Base-by-base conservation (phyloP, 2,329 filamentous ascomycete species). In the Pseudogymnoascus sp. region DNA sequence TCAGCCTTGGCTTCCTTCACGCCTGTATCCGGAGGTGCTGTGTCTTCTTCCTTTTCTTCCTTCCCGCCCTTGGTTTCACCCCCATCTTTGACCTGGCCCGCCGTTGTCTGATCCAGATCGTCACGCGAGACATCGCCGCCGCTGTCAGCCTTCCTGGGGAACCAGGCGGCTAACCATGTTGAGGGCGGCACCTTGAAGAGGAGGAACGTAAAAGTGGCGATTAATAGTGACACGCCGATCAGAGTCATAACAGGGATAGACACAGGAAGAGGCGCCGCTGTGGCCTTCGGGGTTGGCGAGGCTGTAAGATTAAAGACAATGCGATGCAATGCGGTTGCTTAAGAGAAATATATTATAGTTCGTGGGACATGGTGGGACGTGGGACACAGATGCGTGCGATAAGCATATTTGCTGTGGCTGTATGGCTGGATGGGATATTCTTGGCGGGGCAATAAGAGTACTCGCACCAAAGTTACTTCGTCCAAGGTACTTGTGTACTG, bases 141-240 rank as follows among this genome's bases (percentile, higher is more conserved):
- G 35, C 38, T 31, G 21, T 61, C 59, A 42, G 65, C 21, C 26
- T 35, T 31, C 53, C 64, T 28, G 62, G 60, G 65, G 11, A 71
- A 59, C 70, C 72, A 76, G 11, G 69, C 67, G 13, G 69, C 68
- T 35, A 79, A 68, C 68, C 77, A 76, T 59, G 84, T 73, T 75
- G 83, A 80, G 53, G 78, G 74, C 60, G 80, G 82, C 63, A 81
- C 81, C 42, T 80, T 79, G 65, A 87, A 77, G 69, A 81, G 75
- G 67, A 87, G 74, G 69, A 81, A 83, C 53, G 87, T 78, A 63
- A 87, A 75, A 0, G 85, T 85, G 47, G 81, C 85, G 67, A 88
- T 73, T 69, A 88, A 78, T 67, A 88, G 77, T n/a, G 85, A 85
- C 67, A 87, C 74, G 67, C 83, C 85, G 66, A 87, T 69, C 69